Evolutionary conservation across 331 rosid genomes (phyloP).

Genomic region (Quercus phellos): DNA sequence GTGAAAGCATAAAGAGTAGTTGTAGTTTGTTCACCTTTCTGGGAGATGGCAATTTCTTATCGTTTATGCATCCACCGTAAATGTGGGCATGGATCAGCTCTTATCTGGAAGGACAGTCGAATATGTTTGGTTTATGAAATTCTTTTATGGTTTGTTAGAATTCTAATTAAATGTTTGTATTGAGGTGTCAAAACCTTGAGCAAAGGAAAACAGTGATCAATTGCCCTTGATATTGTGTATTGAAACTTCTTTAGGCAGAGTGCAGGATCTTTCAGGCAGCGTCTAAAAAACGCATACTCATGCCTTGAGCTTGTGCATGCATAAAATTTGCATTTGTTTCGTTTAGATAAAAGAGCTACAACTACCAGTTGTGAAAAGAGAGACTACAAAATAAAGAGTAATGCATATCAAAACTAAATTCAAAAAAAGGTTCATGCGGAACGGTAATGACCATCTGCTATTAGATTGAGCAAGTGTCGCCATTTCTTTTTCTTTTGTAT

Average conservation of each 20-base stretch:
- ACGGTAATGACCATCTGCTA: too few relatives aligned
- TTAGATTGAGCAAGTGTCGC: too few relatives aligned
- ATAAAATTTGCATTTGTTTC: not conserved
- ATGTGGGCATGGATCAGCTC: not conserved
- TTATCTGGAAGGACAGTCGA: not conserved
- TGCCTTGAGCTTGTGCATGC: not conserved
- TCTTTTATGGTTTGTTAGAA: not conserved
- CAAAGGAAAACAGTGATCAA: not conserved
- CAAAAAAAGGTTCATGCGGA: too few relatives aligned
- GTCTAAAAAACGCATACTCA: too few relatives aligned
- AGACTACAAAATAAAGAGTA: too few relatives aligned
- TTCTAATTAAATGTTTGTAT: not conserved
- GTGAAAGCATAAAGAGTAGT: constrained; percentile 39
- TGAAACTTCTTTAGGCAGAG: not conserved
- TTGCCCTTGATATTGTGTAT: not conserved
- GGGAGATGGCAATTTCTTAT: not conserved
- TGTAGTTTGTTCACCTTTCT: not conserved
- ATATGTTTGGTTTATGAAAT: not conserved
- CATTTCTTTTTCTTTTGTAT: too few relatives aligned
- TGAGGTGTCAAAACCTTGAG: not conserved
- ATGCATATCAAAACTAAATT: too few relatives aligned
- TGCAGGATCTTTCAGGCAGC: not conserved
- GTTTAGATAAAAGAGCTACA: not conserved
- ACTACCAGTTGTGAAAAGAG: too few relatives aligned
- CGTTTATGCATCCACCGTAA: not conserved